phyloP scores from a whole-genome alignment of 1,139 yeast species.

The Taphrina sp. region DNA sequence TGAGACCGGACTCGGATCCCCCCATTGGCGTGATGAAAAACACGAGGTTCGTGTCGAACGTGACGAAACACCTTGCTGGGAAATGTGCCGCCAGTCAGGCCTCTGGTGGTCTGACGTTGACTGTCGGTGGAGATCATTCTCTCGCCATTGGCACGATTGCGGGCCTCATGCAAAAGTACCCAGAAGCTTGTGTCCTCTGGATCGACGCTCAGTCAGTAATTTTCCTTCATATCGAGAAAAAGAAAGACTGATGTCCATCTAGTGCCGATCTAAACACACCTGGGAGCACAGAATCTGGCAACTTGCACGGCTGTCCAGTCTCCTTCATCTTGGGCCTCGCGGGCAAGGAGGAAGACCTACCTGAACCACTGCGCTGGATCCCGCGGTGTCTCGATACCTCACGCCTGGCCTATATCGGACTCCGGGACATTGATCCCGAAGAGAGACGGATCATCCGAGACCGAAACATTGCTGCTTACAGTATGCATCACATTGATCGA shows the following conservation, averaged over 20 bases:
- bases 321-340: conserved; percentile 73
- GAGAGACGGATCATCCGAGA: conserved; percentile 74
- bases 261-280: conserved; percentile 78
- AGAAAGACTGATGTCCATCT: neutral
- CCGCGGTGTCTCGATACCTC: conserved; percentile 64
- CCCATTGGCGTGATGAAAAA: conserved; percentile 60
- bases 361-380: conserved; percentile 70
- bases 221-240: neutral
- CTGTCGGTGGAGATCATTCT: conserved; percentile 96
- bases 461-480: conserved; percentile 74
- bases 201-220: conserved; percentile 88
- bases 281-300: conserved; percentile 80
- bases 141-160: conserved; percentile 91
- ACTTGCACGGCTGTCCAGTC: conserved; percentile 95
- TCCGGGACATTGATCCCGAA: conserved; percentile 86
- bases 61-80: conserved; percentile 63
- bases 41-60: conserved; percentile 71
- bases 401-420: conserved; percentile 87
- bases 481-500: conserved; percentile 95
- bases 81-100: conserved; percentile 55
- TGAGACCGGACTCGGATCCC: conserved; percentile 43
- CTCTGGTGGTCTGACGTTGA: conserved; percentile 65
- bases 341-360: conserved; percentile 48
- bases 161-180: conserved; percentile 74
- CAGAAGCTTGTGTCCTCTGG: conserved; percentile 91